Percentiles rank a stretch among this genome's conserved stretches.
phyloP scores from a whole-genome alignment of 225 moss, liverwort and hornwort species.

The Climacium dendroides region DNA sequence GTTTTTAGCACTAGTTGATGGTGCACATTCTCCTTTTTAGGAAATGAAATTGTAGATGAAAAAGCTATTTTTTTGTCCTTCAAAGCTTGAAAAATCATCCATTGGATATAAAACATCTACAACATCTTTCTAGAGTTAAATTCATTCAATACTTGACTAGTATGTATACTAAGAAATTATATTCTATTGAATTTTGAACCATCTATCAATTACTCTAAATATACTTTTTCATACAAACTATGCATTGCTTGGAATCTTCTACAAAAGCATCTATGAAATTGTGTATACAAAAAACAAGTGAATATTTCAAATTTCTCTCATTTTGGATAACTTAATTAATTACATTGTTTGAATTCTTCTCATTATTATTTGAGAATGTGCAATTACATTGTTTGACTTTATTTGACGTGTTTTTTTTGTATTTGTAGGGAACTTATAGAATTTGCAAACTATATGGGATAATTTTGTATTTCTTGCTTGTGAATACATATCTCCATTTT shows the following conservation, averaged over 20 bases:
- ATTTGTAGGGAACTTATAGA: background rate
- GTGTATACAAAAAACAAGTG: background rate
- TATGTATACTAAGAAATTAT: background rate
- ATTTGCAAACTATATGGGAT: too few species aligned
- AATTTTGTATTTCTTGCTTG: too few species aligned
- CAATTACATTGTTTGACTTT: background rate
- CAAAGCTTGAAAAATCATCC: background rate
- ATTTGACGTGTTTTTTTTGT: background rate
- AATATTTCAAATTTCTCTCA: accelerated
- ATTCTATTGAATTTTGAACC: background rate
- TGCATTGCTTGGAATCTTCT: background rate
- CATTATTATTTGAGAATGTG: background rate
- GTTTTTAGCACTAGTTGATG: too few species aligned
- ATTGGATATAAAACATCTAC: accelerated
- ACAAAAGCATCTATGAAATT: background rate
- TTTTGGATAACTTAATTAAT: accelerated
- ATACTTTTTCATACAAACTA: background rate
- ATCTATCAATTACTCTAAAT: background rate
- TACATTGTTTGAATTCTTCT: background rate
- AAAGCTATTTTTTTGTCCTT: background rate
- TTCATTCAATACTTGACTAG: background rate
- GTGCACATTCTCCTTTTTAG: too few species aligned
- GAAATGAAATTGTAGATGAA: background rate
- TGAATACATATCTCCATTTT: accelerated
- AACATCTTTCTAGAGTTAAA: background rate